These are phyloP conservation scores for Penicillium desertorum DNA, from an alignment of 495 filamentous ascomycete genomes.

Conservation along the genomic window DNA sequence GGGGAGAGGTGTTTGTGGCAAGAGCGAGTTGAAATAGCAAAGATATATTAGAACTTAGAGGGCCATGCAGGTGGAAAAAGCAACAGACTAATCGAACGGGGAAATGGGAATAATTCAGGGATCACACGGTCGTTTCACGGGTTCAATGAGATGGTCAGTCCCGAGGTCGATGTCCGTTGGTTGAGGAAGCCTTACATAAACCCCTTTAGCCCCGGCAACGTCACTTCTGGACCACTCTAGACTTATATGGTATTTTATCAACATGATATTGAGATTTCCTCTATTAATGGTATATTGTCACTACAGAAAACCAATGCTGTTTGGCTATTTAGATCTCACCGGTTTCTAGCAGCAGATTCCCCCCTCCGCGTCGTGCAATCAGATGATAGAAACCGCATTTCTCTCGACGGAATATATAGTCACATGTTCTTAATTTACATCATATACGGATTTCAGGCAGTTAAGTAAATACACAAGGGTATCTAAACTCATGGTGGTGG, in stretches of 20 bases:
- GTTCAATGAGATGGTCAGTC: constrained; percentile 8
- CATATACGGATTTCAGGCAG: neutral
- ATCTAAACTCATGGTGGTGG: neutral
- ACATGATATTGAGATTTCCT: neutral
- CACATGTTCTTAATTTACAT: constrained; percentile 2
- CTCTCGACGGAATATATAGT: neutral
- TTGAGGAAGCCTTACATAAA: constrained; percentile 30
- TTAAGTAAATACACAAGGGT: neutral
- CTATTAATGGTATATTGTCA: neutral
- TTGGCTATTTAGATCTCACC: neutral
- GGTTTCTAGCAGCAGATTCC: neutral
- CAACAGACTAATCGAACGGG: constrained; percentile 4
- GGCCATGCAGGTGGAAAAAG: constrained; percentile 15
- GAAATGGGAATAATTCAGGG: constrained; percentile 1
- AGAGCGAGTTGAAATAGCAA: constrained; percentile 20
- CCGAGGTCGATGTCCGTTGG: constrained; percentile 21
- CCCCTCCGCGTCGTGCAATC: neutral
- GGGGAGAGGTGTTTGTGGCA: constrained; percentile 27
- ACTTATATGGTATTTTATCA: neutral
- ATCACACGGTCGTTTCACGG: constrained; percentile 14
- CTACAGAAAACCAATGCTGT: neutral
- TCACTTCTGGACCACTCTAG: constrained; percentile 1
- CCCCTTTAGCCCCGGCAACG: constrained; percentile 5
- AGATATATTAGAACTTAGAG: constrained; percentile 5
- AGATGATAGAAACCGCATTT: neutral